Base-by-base conservation (phyloP, 1,139 yeast species). In the Waltiozyma sp. region DNA sequence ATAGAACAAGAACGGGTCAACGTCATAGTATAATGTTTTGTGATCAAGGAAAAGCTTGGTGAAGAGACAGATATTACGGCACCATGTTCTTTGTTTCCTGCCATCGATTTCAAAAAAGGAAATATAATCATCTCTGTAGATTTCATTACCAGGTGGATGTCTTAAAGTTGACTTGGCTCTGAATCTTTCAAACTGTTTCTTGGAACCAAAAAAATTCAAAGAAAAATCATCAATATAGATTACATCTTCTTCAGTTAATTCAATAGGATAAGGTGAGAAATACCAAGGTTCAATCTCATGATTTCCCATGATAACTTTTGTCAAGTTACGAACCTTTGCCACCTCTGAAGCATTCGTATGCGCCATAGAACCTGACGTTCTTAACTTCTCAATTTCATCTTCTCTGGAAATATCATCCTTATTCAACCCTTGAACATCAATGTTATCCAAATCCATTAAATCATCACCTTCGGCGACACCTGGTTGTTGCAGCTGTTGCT, bases 61-160 rank as follows among this genome's bases (percentile, higher is more conserved):
- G 28, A 93, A 66, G 44, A 91, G 67, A 69, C 97, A 91, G 48
- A 93, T 69, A 60, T 91, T 93, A 51, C 98, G 76, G 63, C 98
- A 91, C 96, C 97, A 91, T 0, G 95, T 83, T 47, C 97, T 69
- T 63, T 91, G 98, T 53, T 85, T 83, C 47, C 96, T 71, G 6
- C 98, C 99, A 60, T 91, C 99, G 47, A 91, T 88, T 61, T 91
- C 99, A 72, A 91, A 91, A 59, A 91, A 89, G 36, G 87, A 79
- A 33, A 82, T 78, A 69, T 75, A 51, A 65, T 80, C 86, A 60
- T 93, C 98, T 44, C 98, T 69, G 61, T 91, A 91, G 16, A 91
- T 89, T 59, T 91, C 98, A 63, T 91, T 91, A 0, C 99, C 99
- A 0, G 99, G 98, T 0, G 99, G 99, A 57, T 91, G 97, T 54